Evolutionary conservation across 139 green algal genomes (phyloP).

Genomic region (Micromonas commoda): DNA sequence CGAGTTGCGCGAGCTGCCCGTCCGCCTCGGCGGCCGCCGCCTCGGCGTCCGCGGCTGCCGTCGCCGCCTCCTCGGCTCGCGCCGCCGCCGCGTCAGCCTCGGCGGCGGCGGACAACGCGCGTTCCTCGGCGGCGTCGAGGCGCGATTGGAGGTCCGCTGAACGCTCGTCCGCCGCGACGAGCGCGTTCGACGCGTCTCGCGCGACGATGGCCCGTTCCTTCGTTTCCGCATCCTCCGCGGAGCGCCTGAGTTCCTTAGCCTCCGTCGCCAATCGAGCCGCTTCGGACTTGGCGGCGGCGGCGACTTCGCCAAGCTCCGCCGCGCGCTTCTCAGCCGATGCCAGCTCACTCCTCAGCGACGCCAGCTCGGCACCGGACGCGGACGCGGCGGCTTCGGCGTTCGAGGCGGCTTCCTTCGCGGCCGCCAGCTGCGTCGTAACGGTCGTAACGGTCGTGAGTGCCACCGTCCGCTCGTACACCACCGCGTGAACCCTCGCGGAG

Average conservation of each 20-base stretch:
- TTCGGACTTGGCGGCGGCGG: neutral
- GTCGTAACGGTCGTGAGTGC: too few species aligned
- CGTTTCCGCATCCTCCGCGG: neutral
- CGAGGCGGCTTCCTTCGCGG: too few species aligned
- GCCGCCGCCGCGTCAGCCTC: neutral
- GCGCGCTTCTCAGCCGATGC: neutral
- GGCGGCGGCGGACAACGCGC: neutral
- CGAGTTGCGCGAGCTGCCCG: neutral
- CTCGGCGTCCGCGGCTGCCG: neutral
- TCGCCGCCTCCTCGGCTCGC: neutral
- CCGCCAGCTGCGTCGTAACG: too few species aligned
- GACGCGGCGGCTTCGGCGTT: too few species aligned
- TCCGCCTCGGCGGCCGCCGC: neutral
- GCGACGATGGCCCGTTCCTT: neutral
- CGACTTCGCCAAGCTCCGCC: neutral
- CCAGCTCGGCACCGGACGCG: too few species aligned
- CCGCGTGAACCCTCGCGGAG: neutral
- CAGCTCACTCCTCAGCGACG: too few species aligned
- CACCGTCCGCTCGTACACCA: too few species aligned
- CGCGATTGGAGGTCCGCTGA: neutral
- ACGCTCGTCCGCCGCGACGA: too few species aligned
- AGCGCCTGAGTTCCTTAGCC: too few species aligned
- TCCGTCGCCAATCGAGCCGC: too few species aligned
- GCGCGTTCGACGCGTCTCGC: neutral
- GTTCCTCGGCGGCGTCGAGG: neutral